Conservation (phyloP, 306 rosid species). For the Medicago lupulina region DNA sequence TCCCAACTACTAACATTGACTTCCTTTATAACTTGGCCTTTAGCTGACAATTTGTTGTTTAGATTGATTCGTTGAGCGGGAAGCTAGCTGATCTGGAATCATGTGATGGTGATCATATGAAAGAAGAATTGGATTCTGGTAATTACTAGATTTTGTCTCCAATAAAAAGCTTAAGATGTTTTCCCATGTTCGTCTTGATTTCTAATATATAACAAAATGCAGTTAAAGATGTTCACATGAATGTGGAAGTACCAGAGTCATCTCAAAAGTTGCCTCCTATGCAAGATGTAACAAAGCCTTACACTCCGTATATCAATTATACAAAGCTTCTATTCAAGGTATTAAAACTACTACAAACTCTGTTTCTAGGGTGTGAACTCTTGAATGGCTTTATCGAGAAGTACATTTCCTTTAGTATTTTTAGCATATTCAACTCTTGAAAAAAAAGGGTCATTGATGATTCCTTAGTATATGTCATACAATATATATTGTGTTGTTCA, state of each 20-base stretch:
- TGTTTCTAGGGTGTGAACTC: constrained; percentile 34
- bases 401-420: constrained; percentile 23
- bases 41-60: constrained; percentile 42
- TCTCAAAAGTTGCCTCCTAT: constrained; percentile 46
- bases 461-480: constrained; percentile 5
- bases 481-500: constrained; percentile 1
- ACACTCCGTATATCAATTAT: constrained; percentile 78
- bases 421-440: not conserved
- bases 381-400: constrained; percentile 19
- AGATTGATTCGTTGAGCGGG: constrained; percentile 70
- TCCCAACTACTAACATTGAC: constrained; percentile 17
- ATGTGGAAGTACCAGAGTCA: constrained; percentile 50
- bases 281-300: constrained; percentile 59
- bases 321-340: constrained; percentile 95
- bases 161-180: constrained; percentile 29
- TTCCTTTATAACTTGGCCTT: constrained; percentile 18
- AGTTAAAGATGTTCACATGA: constrained; percentile 47
- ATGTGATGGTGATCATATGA: constrained; percentile 41
- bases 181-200: constrained; percentile 11
- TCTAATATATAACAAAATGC: constrained; percentile 44
- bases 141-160: constrained; percentile 37
- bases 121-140: constrained; percentile 62
- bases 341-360: constrained; percentile 29
- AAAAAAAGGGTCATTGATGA: constrained; percentile 36
- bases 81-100: constrained; percentile 69